A percentile compares a stretch with the other conserved stretches of the same genome.
These are phyloP conservation scores for Clitocybe nebularis DNA, from an alignment of 1,284 basidiomycete genomes.

Conservation along the genomic window DNA sequence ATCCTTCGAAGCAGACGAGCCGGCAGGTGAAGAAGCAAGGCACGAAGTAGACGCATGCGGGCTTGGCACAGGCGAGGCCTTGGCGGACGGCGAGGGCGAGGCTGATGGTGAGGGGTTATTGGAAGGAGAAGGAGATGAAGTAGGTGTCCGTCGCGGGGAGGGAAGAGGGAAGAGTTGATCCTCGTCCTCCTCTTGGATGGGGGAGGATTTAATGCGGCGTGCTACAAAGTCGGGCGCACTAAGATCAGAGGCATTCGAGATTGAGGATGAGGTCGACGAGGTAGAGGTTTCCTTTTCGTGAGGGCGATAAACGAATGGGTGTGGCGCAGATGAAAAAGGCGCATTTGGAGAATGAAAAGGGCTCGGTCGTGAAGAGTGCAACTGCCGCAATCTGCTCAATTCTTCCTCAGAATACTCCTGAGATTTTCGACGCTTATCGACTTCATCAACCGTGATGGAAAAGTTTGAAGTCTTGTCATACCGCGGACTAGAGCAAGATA, in stretches of 20 bases:
- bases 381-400: slow-evolving; percentile 8
- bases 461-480: slow-evolving; percentile 19
- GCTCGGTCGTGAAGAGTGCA: slow-evolving; percentile 6
- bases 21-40: slow-evolving; percentile 16
- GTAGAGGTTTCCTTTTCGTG: slow-evolving; percentile 9
- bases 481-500: slow-evolving; percentile 14
- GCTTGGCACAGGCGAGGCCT: slow-evolving; percentile 24
- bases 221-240: slow-evolving; percentile 9
- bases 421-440: slow-evolving; percentile 48
- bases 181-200: slow-evolving; percentile 47
- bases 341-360: slow-evolving; percentile 9
- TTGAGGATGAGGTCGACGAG: slow-evolving; percentile 8
- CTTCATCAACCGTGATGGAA: slow-evolving; percentile 55
- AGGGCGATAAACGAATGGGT: slow-evolving; percentile 3
- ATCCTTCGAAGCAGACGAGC: slow-evolving; percentile 9
- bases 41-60: slow-evolving; percentile 31
- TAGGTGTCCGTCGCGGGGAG: slow-evolving; percentile 44
- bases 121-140: slow-evolving; percentile 26
- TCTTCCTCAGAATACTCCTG: slow-evolving; percentile 25
- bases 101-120: slow-evolving; percentile 22
- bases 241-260: slow-evolving; percentile 8
- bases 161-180: slow-evolving; percentile 54
- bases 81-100: slow-evolving; percentile 20
- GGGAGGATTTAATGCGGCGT: slow-evolving; percentile 25
- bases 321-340: slow-evolving; percentile 4